Percentiles rank a stretch among this genome's conserved stretches.
phyloP scores from a whole-genome alignment of 306 rosid genomes.

The Dryas alaskensis region DNA sequence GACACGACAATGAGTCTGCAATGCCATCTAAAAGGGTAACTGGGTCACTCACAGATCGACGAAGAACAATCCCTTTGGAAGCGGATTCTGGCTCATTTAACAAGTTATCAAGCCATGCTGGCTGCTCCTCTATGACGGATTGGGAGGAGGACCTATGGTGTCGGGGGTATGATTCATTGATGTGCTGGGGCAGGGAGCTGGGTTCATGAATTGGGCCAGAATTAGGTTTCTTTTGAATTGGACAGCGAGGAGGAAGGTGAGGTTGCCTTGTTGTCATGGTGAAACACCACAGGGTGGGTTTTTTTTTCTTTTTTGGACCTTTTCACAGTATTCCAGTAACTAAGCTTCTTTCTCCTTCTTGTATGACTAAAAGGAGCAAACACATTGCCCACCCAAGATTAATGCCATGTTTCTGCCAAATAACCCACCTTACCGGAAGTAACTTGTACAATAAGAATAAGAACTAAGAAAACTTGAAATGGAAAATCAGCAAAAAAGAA shows the following conservation, averaged over 20 bases:
- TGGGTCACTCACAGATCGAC: slow-evolving; percentile 43
- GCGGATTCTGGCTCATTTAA: slow-evolving; percentile 26
- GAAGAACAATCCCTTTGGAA: slow-evolving; percentile 23
- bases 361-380: not conserved
- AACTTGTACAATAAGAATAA: slow-evolving; percentile 8
- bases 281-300: slow-evolving; percentile 20
- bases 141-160: slow-evolving; percentile 24
- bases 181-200: not conserved
- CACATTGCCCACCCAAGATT: slow-evolving; percentile 13
- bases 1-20: slow-evolving; percentile 25
- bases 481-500: not conserved
- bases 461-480: not conserved
- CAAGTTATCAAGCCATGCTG: slow-evolving; percentile 40
- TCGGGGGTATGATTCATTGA: not conserved
- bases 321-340: not conserved
- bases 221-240: slow-evolving; percentile 38
- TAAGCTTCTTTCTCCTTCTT: slow-evolving; percentile 5
- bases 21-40: slow-evolving; percentile 34
- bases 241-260: slow-evolving; percentile 52
- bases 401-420: slow-evolving; percentile 15
- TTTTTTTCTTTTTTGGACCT: not conserved
- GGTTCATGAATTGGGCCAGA: slow-evolving; percentile 19
- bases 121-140: slow-evolving; percentile 32
- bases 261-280: slow-evolving; percentile 48
- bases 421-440: slow-evolving; percentile 19